Evolutionary conservation across 225 moss, liverwort and hornwort genomes (phyloP).

Genomic region (Physcomitrium patens): DNA sequence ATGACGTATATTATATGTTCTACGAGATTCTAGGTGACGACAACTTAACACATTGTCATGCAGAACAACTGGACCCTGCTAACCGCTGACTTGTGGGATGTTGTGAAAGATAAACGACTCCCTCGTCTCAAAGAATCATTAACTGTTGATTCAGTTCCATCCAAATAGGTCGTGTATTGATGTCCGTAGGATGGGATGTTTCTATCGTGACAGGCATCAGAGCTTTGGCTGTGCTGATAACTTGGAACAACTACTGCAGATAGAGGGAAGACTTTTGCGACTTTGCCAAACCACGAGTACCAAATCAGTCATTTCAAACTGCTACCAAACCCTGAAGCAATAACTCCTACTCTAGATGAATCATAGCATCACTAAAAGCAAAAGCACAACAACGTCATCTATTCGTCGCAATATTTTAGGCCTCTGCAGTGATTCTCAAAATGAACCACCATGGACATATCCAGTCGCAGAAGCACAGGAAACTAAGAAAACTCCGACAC

Average conservation of each 20-base stretch:
- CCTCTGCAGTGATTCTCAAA: constrained; percentile 11
- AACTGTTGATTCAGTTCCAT: constrained; percentile 37
- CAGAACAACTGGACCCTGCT: constrained; percentile 35
- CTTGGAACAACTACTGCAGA: background rate
- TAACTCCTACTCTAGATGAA: constrained; percentile 11
- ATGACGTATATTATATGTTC: constrained; percentile 6
- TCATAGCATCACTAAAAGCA: background rate
- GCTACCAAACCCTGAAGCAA: constrained; percentile 12
- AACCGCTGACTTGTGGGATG: constrained; percentile 54
- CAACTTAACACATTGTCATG: constrained; percentile 35
- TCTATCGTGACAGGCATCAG: constrained; percentile 3
- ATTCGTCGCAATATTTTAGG: background rate
- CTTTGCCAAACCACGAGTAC: constrained; percentile 10
- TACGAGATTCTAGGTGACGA: constrained; percentile 54
- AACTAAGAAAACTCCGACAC: background rate
- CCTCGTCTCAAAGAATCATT: constrained; percentile 46
- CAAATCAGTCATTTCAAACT: constrained; percentile 24
- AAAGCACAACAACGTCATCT: constrained; percentile 5
- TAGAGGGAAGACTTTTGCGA: background rate
- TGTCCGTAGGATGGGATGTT: constrained; percentile 21
- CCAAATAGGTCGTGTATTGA: constrained; percentile 6
- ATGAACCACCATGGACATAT: background rate
- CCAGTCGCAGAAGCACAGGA: background rate
- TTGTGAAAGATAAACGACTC: constrained; percentile 40
- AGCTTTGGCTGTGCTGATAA: constrained; percentile 4